Base-by-base conservation (phyloP, 192 early-diverging fungal genomes). In the Entomortierella chlamydospora region DNA sequence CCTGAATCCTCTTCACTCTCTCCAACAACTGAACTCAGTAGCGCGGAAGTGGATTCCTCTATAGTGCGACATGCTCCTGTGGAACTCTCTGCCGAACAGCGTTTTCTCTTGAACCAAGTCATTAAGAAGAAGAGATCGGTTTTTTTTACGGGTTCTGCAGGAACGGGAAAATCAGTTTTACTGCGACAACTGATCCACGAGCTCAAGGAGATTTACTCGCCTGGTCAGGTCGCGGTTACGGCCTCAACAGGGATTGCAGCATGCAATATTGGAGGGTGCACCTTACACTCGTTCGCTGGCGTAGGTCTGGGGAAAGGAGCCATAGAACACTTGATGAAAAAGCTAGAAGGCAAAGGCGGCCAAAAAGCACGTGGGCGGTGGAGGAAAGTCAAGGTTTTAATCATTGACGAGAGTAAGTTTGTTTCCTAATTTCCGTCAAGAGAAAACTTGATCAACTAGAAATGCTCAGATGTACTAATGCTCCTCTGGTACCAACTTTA, bases 401-500 rank as follows among this genome's bases (percentile, higher is more conserved):
- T 95, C 39, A 91, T 95, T 64, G 94, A 95, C 70, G 94, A 95
- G 82, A 64, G 74, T 78, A 70, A 64, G 45, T n/a, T n/a, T n/a
- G n/a, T n/a, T n/a, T n/a, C n/a, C n/a, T n/a, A n/a, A n/a, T n/a
- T n/a, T n/a, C n/a, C n/a, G n/a, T n/a, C n/a, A n/a, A n/a, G n/a
- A n/a, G n/a, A n/a, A n/a, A n/a, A n/a, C n/a, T n/a, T n/a, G n/a
- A n/a, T n/a, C n/a, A n/a, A n/a, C n/a, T n/a, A n/a, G n/a, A n/a
- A n/a, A n/a, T n/a, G n/a, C n/a, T n/a, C n/a, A n/a, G n/a, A n/a
- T n/a, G n/a, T n/a, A n/a, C n/a, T n/a, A n/a, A n/a, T n/a, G n/a
- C n/a, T n/a, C n/a, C n/a, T n/a, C n/a, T n/a, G n/a, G n/a, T n/a
- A n/a, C n/a, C n/a, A n/a, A n/a, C n/a, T n/a, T n/a, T n/a, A n/a